Conservation (phyloP, 768 basidiomycete genomes). For the Asterophora lycoperdoides region DNA sequence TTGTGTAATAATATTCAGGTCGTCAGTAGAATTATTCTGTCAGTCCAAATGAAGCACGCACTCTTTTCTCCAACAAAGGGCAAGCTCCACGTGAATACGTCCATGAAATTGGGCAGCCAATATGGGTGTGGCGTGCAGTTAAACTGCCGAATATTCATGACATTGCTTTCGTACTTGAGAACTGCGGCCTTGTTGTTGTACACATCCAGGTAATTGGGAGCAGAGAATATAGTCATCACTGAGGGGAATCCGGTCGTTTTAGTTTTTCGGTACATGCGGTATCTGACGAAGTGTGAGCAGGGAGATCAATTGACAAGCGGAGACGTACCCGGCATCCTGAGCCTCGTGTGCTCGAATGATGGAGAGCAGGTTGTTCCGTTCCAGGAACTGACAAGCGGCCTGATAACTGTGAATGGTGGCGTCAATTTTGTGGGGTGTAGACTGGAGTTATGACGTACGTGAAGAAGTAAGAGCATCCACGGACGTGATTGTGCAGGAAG, state of each 20-base stretch:
- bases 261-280: conserved; percentile 99
- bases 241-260: conserved; percentile 98
- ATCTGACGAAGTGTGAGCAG: conserved; percentile 40
- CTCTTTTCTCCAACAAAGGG: conserved; percentile 99
- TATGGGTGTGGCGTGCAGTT: conserved; percentile 95
- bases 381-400: conserved; percentile 95
- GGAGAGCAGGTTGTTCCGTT: conserved; percentile 92
- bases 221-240: conserved; percentile 99
- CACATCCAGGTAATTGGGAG: conserved; percentile 96
- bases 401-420: conserved; percentile 60
- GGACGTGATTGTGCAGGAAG: conserved; percentile 94
- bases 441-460: conserved; percentile 31
- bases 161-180: conserved; percentile 98
- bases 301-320: background rate
- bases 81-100: conserved; percentile 97
- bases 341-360: conserved; percentile 99
- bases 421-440: conserved; percentile 6
- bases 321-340: conserved; percentile 88
- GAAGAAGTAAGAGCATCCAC: conserved; percentile 96
- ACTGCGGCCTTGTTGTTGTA: conserved; percentile 99
- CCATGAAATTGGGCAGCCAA: conserved; percentile 99
- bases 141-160: conserved; percentile 98
- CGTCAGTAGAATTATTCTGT: conserved; percentile 2
- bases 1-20: conserved; percentile 33
- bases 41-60: conserved; percentile 30